Conservation (phyloP, 352 stramenopile species). For the Pythium monospermum region DNA sequence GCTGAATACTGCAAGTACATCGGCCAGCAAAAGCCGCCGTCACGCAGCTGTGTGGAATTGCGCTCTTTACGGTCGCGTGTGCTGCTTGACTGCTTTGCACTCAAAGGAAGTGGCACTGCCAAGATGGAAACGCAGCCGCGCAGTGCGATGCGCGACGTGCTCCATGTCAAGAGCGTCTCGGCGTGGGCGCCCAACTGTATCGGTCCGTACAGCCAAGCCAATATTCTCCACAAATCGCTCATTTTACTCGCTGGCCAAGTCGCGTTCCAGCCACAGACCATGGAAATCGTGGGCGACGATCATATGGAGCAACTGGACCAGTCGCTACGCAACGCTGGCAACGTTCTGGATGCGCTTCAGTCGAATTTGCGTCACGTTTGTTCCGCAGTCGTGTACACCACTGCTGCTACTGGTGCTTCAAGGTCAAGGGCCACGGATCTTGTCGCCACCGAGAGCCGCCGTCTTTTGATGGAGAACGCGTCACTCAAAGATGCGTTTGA, state of each 20-base stretch:
- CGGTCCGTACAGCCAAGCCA: slow-evolving; percentile 98
- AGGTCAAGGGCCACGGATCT: slow-evolving; percentile 1
- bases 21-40: slow-evolving; percentile 70
- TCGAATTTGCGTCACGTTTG: slow-evolving; percentile 77
- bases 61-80: slow-evolving; percentile 63
- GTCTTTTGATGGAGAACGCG: slow-evolving; percentile 37
- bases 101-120: slow-evolving; percentile 61
- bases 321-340: slow-evolving; percentile 58
- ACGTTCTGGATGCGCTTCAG: slow-evolving; percentile 67
- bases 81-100: slow-evolving; percentile 89
- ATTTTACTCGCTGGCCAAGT: slow-evolving; percentile 97
- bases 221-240: slow-evolving; percentile 88
- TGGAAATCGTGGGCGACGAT: slow-evolving; percentile 77
- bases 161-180: slow-evolving; percentile 96
- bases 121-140: slow-evolving; percentile 58
- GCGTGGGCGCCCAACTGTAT: slow-evolving; percentile 98
- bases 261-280: slow-evolving; percentile 92
- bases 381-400: slow-evolving; percentile 61
- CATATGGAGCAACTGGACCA: slow-evolving; percentile 41
- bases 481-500: slow-evolving; percentile 53
- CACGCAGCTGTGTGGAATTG: slow-evolving; percentile 84
- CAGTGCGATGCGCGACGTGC: slow-evolving; percentile 65
- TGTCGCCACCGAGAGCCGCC: slow-evolving; percentile 8
- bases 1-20: slow-evolving; percentile 92
- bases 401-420: no score